Evolutionary conservation across 2,329 filamentous ascomycete genomes (phyloP), one percentile per base, ranked within the genome.

Genomic region (Fusarium algeriense): DNA sequence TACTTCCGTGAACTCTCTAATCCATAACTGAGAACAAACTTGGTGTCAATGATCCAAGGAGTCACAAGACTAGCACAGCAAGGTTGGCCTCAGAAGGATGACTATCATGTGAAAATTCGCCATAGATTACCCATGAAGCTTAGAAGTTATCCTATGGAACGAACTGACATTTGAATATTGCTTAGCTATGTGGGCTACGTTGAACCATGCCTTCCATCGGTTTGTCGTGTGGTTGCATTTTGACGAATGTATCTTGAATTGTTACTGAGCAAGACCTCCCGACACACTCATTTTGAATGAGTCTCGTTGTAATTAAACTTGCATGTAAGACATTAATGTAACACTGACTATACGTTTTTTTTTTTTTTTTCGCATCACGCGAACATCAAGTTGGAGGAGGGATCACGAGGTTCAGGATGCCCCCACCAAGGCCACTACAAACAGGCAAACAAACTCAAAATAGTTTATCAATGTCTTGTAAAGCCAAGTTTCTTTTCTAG

Each of bases 381-480:
- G 68, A 60, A 46, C 43, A 55, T 43, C 59, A 45, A 48, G 43
- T 62, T 49, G 35, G 45, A 46, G 49, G 41, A 67, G 56, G 60
- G 57, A 71, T 71, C 69, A 71, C 69, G 71, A 72, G 69, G 44
- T 56, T 54, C 20, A 34, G 12, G 10, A 57, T 71, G 56, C 23
- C 69, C 57, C 69, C 69, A 69, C 66, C 43, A 40, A 52, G 49
- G 64, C 52, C 60, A 71, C 55, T 60, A 71, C 69, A 48, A 37
- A 61, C 46, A 49, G 20, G 17, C 48, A 40, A 54, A 53, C 30
- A 62, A 45, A 45, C 37, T 49, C 28, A 62, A 64, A 44, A 30
- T 48, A 44, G 44, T 50, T 60, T 49, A 60, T 67, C 45, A 59
- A 63, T 73, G 65, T 72, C 55, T 72, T 60, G 63, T 67, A 55